Base-by-base conservation (phyloP, 129 eudicot genomes). In the Silybum marianum region DNA sequence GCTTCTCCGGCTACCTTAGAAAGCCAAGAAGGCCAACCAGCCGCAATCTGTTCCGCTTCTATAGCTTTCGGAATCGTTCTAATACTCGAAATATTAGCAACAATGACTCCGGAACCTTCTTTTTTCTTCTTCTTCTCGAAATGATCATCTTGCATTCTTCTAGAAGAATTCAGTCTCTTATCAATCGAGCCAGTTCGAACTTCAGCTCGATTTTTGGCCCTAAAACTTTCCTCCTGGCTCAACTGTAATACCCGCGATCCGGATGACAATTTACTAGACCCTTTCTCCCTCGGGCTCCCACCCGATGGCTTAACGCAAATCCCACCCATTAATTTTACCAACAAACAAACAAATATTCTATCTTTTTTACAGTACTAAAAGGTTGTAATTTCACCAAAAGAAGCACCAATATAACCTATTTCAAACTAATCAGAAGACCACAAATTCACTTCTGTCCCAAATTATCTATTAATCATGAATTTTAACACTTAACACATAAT, bases 21-120 rank as follows among this genome's bases (percentile, higher is more conserved):
- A 58, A 94, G 96, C 98, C 97, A 94, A 80, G 94, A 88, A 58
- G 98, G 98, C 98, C 98, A 94, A 46, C 98, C 98, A 2, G 98
- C 98, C 1, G 91, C 93, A 26, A 94, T 81, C 76, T 88, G 92
- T 72, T 94, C 98, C 28, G 89, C 96, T 82, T 90, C 89, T 40
- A 66, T 51, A 10, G 93, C 87, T 71, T 84, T 90, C 0, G 89
- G 94, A 69, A 94, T 42, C 23, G 38, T 69, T 21, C 86, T 71
- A 3, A 83, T 84, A 72, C 82, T 74, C 21, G 87, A 85, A 79
- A 62, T 74, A 78, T 62, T 80, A 78, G 73, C 86, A 71, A 83
- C 69, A 71, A 77, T 66, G 75, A 71, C 78, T 67, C 78, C 85
- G 71, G 78, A 84, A 19, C 72, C 71, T n/a, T 79, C 86, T 62